Percentiles rank a stretch among this genome's conserved stretches.
phyloP scores from a whole-genome alignment of 2,329 filamentous ascomycete species.

The Phialocephala subalpina region DNA sequence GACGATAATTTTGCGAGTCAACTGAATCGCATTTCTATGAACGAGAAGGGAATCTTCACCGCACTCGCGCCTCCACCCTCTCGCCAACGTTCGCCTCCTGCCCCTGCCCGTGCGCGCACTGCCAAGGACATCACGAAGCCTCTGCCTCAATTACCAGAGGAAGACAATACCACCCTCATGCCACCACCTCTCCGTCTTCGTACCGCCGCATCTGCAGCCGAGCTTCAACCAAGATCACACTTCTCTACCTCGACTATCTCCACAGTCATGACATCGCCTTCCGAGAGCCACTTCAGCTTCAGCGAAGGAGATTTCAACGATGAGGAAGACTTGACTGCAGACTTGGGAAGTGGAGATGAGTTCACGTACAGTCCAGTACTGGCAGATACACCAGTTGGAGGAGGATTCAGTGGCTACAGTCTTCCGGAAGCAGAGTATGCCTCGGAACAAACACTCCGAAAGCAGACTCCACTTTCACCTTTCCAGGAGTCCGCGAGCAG shows the following conservation, averaged over 20 bases:
- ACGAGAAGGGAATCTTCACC: conserved; percentile 36
- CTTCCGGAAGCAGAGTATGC: conserved; percentile 21
- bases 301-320: conserved; percentile 33
- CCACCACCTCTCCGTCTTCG: conserved; percentile 33
- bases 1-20: conserved; percentile 68
- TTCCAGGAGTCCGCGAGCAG: conserved; percentile 30
- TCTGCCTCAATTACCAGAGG: conserved; percentile 40
- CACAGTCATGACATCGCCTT: conserved; percentile 37
- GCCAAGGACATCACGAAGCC: conserved; percentile 36
- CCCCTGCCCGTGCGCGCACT: conserved; percentile 7
- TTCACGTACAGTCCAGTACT: conserved; percentile 28
- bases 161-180: conserved; percentile 17
- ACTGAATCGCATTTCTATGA: conserved; percentile 29
- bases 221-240: conserved; percentile 38
- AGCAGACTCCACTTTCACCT: conserved; percentile 11
- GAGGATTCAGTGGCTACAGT: conserved; percentile 21
- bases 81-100: conserved; percentile 10
- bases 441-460: conserved; percentile 23
- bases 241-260: conserved; percentile 43
- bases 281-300: conserved; percentile 38
- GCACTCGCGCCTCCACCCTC: conserved; percentile 39
- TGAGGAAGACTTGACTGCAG: conserved; percentile 35
- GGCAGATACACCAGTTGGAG: conserved; percentile 14
- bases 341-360: conserved; percentile 37
- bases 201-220: conserved; percentile 26